Conservation (phyloP, 805 yeast species). For the Kurtzmaniella fragi region DNA sequence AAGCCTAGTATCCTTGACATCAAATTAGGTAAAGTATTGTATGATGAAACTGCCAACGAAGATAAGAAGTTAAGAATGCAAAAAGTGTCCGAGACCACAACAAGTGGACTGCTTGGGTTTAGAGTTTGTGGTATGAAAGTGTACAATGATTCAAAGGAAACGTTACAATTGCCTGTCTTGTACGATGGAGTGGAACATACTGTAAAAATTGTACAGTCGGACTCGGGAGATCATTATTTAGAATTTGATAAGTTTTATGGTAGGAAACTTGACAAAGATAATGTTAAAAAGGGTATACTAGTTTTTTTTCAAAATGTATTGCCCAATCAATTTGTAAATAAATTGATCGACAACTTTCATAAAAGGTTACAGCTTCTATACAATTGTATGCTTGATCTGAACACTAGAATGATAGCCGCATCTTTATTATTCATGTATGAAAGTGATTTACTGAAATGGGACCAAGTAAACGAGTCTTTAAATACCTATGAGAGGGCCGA, state of each 20-base stretch:
- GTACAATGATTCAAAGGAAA: conserved; percentile 12
- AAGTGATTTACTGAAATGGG: conserved; percentile 56
- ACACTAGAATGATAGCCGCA: conserved; percentile 63
- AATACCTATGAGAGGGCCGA: conserved; percentile 33
- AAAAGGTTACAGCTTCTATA: conserved; percentile 62
- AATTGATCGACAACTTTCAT: conserved; percentile 40
- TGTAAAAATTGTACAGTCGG: conserved; percentile 9
- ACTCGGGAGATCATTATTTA: conserved; percentile 37
- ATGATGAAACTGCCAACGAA: conserved; percentile 50
- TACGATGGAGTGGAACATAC: conserved; percentile 15
- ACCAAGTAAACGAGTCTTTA: conserved; percentile 20
- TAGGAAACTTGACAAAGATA: conserved; percentile 43
- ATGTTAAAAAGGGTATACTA: conserved; percentile 41
- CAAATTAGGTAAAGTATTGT: conserved; percentile 68
- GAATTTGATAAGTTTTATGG: conserved; percentile 70
- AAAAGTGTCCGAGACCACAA: conserved; percentile 64
- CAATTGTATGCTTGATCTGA: conserved; percentile 58
- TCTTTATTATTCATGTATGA: conserved; percentile 74
- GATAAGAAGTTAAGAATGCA: conserved; percentile 62
- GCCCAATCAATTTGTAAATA: conserved; percentile 21
- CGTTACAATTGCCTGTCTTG: conserved; percentile 7
- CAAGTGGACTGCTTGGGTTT: conserved; percentile 72
- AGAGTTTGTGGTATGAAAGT: conserved; percentile 88
- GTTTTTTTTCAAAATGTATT: conserved; percentile 38
- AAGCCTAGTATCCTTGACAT: conserved; percentile 77